These are phyloP conservation scores for Rhizophagus prolifer DNA, from an alignment of 192 early-diverging fungal genomes.

Conservation along the genomic window DNA sequence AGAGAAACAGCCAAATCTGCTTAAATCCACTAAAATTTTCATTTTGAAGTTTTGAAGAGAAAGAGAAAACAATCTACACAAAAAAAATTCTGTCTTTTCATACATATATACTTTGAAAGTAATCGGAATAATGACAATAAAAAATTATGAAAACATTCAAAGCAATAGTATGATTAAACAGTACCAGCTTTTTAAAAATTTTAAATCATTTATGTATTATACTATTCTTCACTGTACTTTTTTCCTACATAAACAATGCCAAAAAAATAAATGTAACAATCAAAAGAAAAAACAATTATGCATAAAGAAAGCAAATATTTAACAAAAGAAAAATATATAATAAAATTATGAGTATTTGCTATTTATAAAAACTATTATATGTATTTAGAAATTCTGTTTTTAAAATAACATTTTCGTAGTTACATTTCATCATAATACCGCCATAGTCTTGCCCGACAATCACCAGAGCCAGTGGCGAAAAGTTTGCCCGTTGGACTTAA, in stretches of 20 bases:
- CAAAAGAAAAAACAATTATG: not conserved
- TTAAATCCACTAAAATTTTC: not conserved
- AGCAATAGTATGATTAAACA: not conserved
- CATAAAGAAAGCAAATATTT: not conserved
- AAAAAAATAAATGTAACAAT: not conserved
- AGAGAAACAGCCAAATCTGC: not conserved
- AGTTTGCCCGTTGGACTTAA: slow-evolving; percentile 71
- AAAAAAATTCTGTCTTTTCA: not conserved
- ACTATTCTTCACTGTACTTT: not conserved
- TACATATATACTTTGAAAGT: too few relatives aligned
- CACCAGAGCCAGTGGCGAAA: slow-evolving; percentile 97
- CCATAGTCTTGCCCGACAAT: slow-evolving; percentile 92
- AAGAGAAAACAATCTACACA: not conserved
- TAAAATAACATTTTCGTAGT: too few relatives aligned
- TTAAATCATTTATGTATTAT: not conserved
- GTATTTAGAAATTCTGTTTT: not conserved
- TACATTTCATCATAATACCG: slow-evolving; percentile 55
- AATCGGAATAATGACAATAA: too few relatives aligned
- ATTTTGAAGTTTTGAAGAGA: not conserved
- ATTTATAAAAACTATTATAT: not conserved
- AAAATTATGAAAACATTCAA: not conserved
- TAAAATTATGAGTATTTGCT: not conserved
- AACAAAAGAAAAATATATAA: not conserved
- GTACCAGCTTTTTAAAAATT: not conserved
- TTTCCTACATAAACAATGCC: too few relatives aligned